Evolutionary conservation across 2,329 filamentous ascomycete genomes (phyloP), one percentile per base, ranked within the genome.

Genomic region (Fusarium sp.): DNA sequence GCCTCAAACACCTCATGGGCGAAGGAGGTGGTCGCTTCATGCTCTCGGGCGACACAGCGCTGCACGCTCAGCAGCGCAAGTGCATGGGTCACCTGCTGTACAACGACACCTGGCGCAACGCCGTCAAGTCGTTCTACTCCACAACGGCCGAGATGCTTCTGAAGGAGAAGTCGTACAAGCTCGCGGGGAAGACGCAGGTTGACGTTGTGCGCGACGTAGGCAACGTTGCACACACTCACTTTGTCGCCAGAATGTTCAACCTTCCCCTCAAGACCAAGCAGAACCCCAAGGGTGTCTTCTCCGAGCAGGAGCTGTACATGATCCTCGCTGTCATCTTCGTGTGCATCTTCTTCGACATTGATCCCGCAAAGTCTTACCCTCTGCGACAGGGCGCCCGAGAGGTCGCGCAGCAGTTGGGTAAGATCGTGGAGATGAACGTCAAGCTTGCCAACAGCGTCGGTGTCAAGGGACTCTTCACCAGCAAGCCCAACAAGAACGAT

Each of bases 181-280:
- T 94, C 3, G 80, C 74, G 29, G 81, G 78, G 1, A 76, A 72
- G 58, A 86, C 83, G 6, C 90, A 93, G 76, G 86, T 94, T 43
- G 93, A 96, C 72, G 84, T 94, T 6, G 82, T 93, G 12, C 87
- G 90, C 25, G 90, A 93, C 58, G 86, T 93, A 2, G 90, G 88
- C 27, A 93, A 93, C 75, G 80, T 92, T 27, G 86, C 85, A 0
- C 90, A 91, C 8, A 87, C 90, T 6, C 84, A 88, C 71, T 92
- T 92, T 43, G 88, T 87, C 1, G 83, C 90, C 4, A 84, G 86
- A 7, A 83, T 84, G 24, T 91, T 92, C 76, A 87, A 88, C 51
- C 81, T 93, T 6, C 90, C 91, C 0, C 81, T 94, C 41, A 92
- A 92, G 81, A 90, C 87, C 0, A 77, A 79, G 5, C 82, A 87